Conservation (phyloP, 345 rosid species). For the Hibiscus mutabilis region DNA sequence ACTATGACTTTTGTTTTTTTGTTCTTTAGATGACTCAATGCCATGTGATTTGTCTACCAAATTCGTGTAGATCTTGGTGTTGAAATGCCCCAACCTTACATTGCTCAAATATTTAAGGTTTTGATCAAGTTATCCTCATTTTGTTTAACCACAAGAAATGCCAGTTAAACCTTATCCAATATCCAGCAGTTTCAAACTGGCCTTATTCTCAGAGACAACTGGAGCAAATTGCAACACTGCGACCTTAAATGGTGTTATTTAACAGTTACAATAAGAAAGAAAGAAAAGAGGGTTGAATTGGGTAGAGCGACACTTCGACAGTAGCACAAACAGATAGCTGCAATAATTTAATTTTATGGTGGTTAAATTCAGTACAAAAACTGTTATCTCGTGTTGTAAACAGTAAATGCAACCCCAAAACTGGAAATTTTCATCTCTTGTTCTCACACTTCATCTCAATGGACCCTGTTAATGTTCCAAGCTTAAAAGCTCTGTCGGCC, state of each 20-base stretch:
- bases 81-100: not conserved
- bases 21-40: conserved; percentile 6
- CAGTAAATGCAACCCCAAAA: not conserved
- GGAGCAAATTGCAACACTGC: not conserved
- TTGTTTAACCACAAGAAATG: not conserved
- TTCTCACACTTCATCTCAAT: not conserved
- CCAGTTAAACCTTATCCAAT: not conserved
- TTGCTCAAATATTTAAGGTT: not conserved
- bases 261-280: no score
- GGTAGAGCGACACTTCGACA: not conserved
- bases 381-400: not conserved
- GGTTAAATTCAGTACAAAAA: not conserved
- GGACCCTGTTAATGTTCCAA: not conserved
- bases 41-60: conserved; percentile 21
- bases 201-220: not conserved
- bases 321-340: not conserved
- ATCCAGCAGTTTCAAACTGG: not conserved
- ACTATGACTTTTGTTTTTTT: not conserved
- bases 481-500: not conserved
- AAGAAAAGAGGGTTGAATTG: not conserved
- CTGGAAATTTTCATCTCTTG: not conserved
- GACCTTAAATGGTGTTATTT: no score
- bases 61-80: conserved; percentile 10
- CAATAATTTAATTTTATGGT: not conserved
- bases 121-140: no score